These are phyloP conservation scores for Aquilaria sinensis DNA, from an alignment of 345 rosid species.

Conservation along the genomic window DNA sequence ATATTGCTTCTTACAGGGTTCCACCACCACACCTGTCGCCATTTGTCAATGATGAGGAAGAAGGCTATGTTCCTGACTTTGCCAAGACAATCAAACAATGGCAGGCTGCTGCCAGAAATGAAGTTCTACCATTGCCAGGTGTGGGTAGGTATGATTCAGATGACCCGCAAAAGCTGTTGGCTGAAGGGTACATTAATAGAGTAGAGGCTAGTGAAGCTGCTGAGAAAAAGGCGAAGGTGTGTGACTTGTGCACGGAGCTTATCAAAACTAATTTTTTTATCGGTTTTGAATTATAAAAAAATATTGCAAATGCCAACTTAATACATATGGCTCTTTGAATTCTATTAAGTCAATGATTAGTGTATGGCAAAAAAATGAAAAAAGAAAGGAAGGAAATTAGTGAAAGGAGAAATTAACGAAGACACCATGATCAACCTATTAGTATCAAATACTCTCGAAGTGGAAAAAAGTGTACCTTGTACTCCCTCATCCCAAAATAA, in stretches of 20 bases:
- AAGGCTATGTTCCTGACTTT: constrained; percentile 88
- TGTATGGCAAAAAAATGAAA: too few relatives aligned
- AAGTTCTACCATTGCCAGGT: constrained; percentile 86
- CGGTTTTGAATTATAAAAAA: background rate
- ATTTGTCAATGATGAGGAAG: constrained; percentile 82
- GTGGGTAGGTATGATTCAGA: constrained; percentile 61
- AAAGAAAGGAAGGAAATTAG: too few relatives aligned
- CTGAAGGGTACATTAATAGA: constrained; percentile 63
- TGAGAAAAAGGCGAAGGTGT: constrained; percentile 54
- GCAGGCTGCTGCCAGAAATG: constrained; percentile 74
- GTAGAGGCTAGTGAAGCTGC: constrained; percentile 78
- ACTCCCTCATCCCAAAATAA: too few relatives aligned
- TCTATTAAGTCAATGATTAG: too few relatives aligned
- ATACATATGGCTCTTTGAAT: too few relatives aligned
- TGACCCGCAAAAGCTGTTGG: constrained; percentile 67
- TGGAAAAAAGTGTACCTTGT: too few relatives aligned
- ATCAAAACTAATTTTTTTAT: too few relatives aligned
- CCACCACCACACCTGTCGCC: constrained; percentile 94
- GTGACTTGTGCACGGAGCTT: background rate
- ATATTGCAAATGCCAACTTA: background rate
- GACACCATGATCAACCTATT: too few relatives aligned
- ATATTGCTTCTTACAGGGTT: constrained; percentile 30
- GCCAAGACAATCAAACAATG: constrained; percentile 69
- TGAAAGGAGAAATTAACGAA: too few relatives aligned
- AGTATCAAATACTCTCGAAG: too few relatives aligned